These are phyloP conservation scores for Coprinopsis sp. DNA, from an alignment of 768 basidiomycete genomes.

Conservation along the genomic window DNA sequence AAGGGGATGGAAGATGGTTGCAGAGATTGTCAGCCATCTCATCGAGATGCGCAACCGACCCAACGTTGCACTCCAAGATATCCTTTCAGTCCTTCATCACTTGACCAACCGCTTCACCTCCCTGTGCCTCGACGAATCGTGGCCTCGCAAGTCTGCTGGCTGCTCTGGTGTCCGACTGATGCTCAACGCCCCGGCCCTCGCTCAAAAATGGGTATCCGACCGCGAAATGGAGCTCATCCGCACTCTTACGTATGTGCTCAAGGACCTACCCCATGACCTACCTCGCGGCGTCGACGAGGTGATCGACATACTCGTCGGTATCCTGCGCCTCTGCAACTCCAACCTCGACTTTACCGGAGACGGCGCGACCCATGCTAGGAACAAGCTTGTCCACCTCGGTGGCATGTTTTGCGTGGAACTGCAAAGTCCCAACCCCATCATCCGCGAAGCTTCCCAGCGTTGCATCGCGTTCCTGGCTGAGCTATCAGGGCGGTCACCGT, in stretches of 20 bases:
- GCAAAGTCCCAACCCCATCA: constrained; percentile 78
- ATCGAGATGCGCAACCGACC: constrained; percentile 47
- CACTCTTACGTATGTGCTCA: constrained; percentile 84
- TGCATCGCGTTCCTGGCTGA: constrained; percentile 77
- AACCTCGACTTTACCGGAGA: constrained; percentile 45
- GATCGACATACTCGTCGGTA: constrained; percentile 59
- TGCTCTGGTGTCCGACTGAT: constrained; percentile 83
- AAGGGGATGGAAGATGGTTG: constrained; percentile 57
- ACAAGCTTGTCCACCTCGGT: constrained; percentile 62
- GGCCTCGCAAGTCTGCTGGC: constrained; percentile 87
- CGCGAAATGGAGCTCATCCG: constrained; percentile 88
- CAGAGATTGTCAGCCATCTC: constrained; percentile 62
- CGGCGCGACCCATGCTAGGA: constrained; percentile 37
- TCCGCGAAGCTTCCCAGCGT: constrained; percentile 78
- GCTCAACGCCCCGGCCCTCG: constrained; percentile 64
- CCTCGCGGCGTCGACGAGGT: constrained; percentile 79
- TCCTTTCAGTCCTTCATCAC: constrained; percentile 70
- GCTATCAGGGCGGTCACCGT: constrained; percentile 62
- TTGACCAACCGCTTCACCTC: constrained; percentile 79
- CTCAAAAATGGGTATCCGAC: constrained; percentile 75
- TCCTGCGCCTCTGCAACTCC: constrained; percentile 41
- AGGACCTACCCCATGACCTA: constrained; percentile 89
- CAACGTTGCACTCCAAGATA: constrained; percentile 46
- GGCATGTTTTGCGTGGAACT: constrained; percentile 88
- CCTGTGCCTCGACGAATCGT: constrained; percentile 87